Evolutionary conservation across 257 asterid species (phyloP).

Genomic region (Jacaranda copaia): DNA sequence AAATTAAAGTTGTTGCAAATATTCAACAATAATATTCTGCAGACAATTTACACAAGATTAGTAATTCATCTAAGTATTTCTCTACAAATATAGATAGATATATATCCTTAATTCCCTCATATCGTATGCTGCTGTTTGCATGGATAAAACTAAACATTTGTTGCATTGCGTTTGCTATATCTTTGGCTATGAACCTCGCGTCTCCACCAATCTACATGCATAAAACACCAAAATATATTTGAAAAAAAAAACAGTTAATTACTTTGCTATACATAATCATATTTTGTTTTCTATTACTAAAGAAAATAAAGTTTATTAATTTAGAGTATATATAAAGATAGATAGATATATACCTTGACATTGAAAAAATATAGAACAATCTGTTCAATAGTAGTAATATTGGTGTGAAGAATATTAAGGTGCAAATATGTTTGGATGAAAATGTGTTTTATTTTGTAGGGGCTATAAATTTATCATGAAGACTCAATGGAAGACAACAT

Average conservation of each 20-base stretch:
- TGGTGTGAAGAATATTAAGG: constrained; percentile 81
- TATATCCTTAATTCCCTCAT: background rate
- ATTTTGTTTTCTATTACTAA: background rate
- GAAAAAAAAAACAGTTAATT: background rate
- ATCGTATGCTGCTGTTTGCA: constrained; percentile 58
- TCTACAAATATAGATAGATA: background rate
- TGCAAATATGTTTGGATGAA: constrained; percentile 46
- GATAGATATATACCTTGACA: constrained; percentile 80
- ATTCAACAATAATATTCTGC: background rate
- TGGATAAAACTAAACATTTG: constrained; percentile 89
- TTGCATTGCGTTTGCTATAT: constrained; percentile 88
- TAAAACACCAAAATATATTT: background rate
- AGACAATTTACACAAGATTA: background rate
- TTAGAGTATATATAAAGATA: no score
- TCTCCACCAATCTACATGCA: constrained; percentile 73
- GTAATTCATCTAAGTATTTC: background rate
- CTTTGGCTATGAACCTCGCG: constrained; percentile 76
- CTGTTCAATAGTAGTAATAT: constrained; percentile 90
- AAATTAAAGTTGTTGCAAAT: background rate
- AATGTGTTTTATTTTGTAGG: no score
- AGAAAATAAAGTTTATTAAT: no score
- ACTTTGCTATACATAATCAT: background rate
- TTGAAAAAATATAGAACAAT: constrained; percentile 92
- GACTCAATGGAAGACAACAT: no score
- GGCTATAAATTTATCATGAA: no score